Percentiles rank a stretch among this genome's conserved stretches.
Evolutionary conservation across 108 stramenopile genomes (phyloP).

Genomic region (Poteriospumella lacustris): DNA sequence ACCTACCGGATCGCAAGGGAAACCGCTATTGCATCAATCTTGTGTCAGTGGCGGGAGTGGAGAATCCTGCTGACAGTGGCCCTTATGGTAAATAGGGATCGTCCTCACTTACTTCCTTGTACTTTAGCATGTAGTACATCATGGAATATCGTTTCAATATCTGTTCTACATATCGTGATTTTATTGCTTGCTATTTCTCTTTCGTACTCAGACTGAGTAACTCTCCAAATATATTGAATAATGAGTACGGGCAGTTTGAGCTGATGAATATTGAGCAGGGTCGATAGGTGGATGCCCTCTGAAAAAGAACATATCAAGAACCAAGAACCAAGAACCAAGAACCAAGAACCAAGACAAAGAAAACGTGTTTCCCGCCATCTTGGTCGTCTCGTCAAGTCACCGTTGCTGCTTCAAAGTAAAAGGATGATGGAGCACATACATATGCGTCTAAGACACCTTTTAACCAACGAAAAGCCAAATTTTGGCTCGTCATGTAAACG

Average conservation of each 20-base stretch:
- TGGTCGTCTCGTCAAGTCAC: no score
- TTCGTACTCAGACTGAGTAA: background rate
- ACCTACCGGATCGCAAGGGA: conserved; percentile 24
- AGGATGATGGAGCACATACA: no score
- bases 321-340: no score
- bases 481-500: no score
- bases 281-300: background rate
- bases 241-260: background rate
- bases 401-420: no score
- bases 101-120: background rate
- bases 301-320: background rate
- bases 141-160: background rate
- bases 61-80: background rate
- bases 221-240: background rate
- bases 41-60: conserved; percentile 1
- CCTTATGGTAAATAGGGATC: background rate
- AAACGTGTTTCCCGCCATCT: no score
- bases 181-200: background rate
- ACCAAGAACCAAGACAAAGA: no score
- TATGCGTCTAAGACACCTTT: no score
- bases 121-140: background rate
- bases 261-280: background rate
- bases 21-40: conserved; percentile 27
- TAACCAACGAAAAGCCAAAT: no score
- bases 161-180: background rate